Evolutionary conservation across 1,139 yeast genomes (phyloP), one percentile per base, ranked within the genome.

Genomic region (Yamadazyma trypodendri): DNA sequence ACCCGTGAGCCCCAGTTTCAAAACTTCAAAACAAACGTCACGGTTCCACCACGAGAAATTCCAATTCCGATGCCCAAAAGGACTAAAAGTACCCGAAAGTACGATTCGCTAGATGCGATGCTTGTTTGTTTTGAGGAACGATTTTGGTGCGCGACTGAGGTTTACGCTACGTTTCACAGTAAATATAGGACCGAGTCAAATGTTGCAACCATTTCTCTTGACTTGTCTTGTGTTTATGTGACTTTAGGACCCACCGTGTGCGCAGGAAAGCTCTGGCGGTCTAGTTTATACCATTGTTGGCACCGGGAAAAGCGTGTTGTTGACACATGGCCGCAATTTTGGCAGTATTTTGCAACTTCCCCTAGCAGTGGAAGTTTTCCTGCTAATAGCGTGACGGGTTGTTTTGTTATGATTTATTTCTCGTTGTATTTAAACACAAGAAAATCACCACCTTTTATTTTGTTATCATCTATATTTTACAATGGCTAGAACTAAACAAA

Each of bases 401-500:
- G 21, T 18, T 18, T 18, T 18, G 21, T 18, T 8, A 18, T 18
- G 8, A 18, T 6, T 18, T 6, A 18, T 6, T 18, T 18, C n/a
- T n/a, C n/a, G n/a, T n/a, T 20, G 29, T 38, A 38, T 38, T 32
- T 36, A 39, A 35, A 25, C 24, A 2, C 16, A 11, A 10, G 8
- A 11, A 28, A 35, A 28, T 35, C 36, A 28, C 39, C 28, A n/a
- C n/a, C 3, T 8, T 15, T 13, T 27, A 18, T 27, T 20, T 18
- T 28, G 37, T 40, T 23, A 37, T 31, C 39, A 31, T 18, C 31
- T 13, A 11, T 15, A 18, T 28, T 24, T 31, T 29, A 24, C 36
- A 28, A 89, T 89, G 97, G 97, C 97, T 70, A 89, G 97, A 85
- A 89, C 96, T 54, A 89, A 90, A 77, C 96, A 90, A 80, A 89